Evolutionary conservation across 352 stramenopile species (phyloP).

Genomic region (Pythium insidiosum): DNA sequence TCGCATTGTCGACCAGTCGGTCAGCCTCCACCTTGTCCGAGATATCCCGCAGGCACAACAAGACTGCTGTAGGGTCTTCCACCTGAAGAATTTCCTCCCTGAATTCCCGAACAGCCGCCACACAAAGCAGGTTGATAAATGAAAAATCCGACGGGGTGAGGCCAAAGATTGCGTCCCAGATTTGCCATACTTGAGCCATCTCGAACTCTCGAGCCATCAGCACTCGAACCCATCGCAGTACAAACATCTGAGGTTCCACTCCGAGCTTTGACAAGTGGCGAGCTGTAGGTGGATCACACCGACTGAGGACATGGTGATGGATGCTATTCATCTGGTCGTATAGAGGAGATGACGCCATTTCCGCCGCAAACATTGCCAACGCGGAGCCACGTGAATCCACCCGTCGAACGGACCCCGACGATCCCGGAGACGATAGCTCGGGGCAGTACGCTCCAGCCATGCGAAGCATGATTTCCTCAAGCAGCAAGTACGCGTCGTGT

Average conservation of each 20-base stretch:
- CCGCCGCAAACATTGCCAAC: constrained; percentile 4
- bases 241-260: constrained; percentile 65
- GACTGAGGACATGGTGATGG: constrained; percentile 50
- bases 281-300: constrained; percentile 52
- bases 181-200: constrained; percentile 61
- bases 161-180: constrained; percentile 76
- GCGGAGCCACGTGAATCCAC: too few species aligned
- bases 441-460: constrained; percentile 69
- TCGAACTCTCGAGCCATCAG: constrained; percentile 74
- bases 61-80: constrained; percentile 48
- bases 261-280: constrained; percentile 34
- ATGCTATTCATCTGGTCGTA: constrained; percentile 75
- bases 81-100: constrained; percentile 50
- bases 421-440: constrained; percentile 6
- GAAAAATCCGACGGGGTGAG: constrained; percentile 62
- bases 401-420: not conserved
- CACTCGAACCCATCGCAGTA: constrained; percentile 67
- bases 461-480: constrained; percentile 67
- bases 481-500: constrained; percentile 53
- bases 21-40: constrained; percentile 37
- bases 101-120: constrained; percentile 59
- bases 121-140: constrained; percentile 72
- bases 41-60: constrained; percentile 51
- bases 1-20: constrained; percentile 43
- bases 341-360: constrained; percentile 33